Percentiles rank a stretch among this genome's conserved stretches.
Conservation (phyloP, 169 alveolate genomes). For the Cystoisospora suis region DNA sequence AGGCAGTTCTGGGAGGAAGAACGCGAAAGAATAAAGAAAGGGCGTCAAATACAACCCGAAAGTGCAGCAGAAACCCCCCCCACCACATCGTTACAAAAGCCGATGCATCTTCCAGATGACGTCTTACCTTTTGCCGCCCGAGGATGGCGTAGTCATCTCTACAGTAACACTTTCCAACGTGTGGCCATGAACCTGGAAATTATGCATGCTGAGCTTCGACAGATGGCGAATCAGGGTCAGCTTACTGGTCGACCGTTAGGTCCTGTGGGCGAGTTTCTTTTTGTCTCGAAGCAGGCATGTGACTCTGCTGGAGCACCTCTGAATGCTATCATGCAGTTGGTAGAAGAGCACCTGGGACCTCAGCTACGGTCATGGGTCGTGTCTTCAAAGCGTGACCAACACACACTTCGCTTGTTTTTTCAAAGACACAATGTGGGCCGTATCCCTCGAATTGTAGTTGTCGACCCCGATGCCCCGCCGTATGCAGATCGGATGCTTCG, state of each 20-base stretch:
- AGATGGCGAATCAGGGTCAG: not conserved
- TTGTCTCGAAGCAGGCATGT: conserved; percentile 11
- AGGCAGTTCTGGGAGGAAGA: not conserved
- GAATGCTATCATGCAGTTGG: not conserved
- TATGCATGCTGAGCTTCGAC: conserved; percentile 1
- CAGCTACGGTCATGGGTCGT: conserved; percentile 14
- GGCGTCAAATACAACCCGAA: too few relatives aligned
- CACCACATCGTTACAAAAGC: too few relatives aligned
- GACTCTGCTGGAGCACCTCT: conserved; percentile 33
- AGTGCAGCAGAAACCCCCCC: too few relatives aligned
- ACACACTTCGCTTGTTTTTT: conserved; percentile 22
- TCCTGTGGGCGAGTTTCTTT: conserved; percentile 44
- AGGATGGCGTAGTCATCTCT: conserved; percentile 7
- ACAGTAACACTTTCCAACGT: not conserved
- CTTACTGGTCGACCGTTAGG: conserved; percentile 19
- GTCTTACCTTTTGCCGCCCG: not conserved
- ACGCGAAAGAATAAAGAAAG: too few relatives aligned
- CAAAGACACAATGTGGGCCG: not conserved
- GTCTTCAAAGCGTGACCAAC: conserved; percentile 36
- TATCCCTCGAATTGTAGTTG: conserved; percentile 33
- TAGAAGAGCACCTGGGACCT: conserved; percentile 42
- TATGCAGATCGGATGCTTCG: conserved; percentile 37
- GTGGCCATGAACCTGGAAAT: not conserved
- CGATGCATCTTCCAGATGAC: too few relatives aligned
- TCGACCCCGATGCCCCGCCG: conserved; percentile 22